Conservation (phyloP, 768 basidiomycete genomes). For the Leucogyrophana mollusca region DNA sequence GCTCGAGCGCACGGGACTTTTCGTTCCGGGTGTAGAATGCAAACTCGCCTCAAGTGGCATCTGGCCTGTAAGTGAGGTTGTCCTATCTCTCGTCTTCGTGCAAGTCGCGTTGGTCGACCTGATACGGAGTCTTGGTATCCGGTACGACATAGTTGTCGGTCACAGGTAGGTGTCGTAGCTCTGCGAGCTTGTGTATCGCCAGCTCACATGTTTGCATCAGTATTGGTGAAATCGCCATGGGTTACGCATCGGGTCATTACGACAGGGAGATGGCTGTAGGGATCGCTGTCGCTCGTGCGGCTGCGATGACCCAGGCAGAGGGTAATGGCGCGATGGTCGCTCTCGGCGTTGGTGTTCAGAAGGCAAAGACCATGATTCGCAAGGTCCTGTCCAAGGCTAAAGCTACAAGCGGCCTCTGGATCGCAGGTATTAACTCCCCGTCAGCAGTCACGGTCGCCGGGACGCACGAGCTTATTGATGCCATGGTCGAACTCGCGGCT, state of each 20-base stretch:
- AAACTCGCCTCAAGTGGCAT: slow-evolving; percentile 21
- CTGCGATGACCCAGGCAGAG: slow-evolving; percentile 33
- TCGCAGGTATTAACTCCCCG: slow-evolving; percentile 35
- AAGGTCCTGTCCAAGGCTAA: slow-evolving; percentile 27
- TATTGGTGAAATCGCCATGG: slow-evolving; percentile 36
- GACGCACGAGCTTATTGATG: slow-evolving; percentile 27
- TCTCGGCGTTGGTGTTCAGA: slow-evolving; percentile 30
- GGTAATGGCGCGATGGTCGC: slow-evolving; percentile 36
- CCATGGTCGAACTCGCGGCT: slow-evolving; percentile 25
- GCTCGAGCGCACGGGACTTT: slow-evolving; percentile 33
- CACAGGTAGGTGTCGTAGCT: slow-evolving; percentile 22
- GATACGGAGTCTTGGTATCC: slow-evolving; percentile 28
- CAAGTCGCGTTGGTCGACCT: slow-evolving; percentile 34
- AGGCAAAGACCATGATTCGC: slow-evolving; percentile 30
- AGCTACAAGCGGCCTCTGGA: slow-evolving; percentile 27
- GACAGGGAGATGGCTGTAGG: slow-evolving; percentile 32
- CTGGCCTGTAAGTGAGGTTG: slow-evolving; percentile 33
- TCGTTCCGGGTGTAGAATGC: slow-evolving; percentile 24
- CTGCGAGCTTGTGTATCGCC: neutral
- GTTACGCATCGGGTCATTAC: slow-evolving; percentile 36
- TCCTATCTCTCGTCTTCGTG: slow-evolving; percentile 31
- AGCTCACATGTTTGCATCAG: slow-evolving; percentile 7
- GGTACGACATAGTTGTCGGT: slow-evolving; percentile 33
- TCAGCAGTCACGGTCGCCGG: slow-evolving; percentile 36
- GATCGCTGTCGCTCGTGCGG: slow-evolving; percentile 34